phyloP scores from a whole-genome alignment of 139 green algal species.

The Volvox reticuliferus region DNA sequence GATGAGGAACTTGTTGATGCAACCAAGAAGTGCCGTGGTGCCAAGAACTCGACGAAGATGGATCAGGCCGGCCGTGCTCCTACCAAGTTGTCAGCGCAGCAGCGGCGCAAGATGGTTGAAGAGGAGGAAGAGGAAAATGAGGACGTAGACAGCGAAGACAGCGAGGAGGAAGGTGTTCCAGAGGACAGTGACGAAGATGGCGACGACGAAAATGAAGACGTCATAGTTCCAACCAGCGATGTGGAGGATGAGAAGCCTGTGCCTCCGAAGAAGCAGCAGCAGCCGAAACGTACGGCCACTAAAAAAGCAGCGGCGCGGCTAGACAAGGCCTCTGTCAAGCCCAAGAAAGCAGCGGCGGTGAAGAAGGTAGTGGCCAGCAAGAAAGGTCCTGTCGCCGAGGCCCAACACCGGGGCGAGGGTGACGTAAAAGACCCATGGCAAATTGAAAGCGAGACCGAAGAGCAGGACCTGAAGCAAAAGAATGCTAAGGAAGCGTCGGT shows the following conservation, averaged over 20 bases:
- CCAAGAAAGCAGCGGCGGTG: not conserved
- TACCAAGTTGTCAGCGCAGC: not conserved
- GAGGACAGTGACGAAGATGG: not conserved
- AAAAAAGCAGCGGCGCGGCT: not conserved
- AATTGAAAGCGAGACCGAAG: not conserved
- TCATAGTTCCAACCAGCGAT: not conserved
- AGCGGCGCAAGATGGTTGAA: not conserved
- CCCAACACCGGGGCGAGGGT: not conserved
- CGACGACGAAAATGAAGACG: not conserved
- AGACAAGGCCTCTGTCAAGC: not conserved
- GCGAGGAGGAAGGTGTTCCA: conserved; percentile 10
- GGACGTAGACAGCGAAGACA: not conserved
- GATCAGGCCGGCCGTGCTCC: not conserved
- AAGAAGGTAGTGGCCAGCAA: not conserved
- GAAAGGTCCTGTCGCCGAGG: not conserved
- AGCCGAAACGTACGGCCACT: not conserved
- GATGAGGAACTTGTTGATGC: not conserved
- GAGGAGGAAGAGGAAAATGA: not conserved
- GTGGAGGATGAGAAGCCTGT: not conserved
- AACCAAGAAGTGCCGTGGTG: not conserved
- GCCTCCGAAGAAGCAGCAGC: not conserved
- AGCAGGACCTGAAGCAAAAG: not conserved
- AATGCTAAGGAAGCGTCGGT: not conserved
- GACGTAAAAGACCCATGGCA: not conserved
- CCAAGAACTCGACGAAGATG: not conserved